Percentiles rank a stretch among this genome's conserved stretches.
Conservation (phyloP, 2,329 filamentous ascomycete genomes). For the Penicillium hordei region DNA sequence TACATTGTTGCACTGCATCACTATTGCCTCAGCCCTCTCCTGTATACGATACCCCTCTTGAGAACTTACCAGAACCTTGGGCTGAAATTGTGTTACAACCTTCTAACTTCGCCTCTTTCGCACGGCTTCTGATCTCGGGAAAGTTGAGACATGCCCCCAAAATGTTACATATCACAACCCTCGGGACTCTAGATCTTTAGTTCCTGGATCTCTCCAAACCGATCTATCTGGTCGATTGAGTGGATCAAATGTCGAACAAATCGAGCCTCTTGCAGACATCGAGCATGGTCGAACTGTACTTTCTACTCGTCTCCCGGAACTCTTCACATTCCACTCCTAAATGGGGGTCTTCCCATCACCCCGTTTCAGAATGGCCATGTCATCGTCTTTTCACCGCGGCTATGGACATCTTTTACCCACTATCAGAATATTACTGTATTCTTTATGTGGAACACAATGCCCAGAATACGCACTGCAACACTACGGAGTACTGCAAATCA, state of each 20-base stretch:
- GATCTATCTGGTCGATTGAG: constrained; percentile 19
- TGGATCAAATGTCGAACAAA: constrained; percentile 9
- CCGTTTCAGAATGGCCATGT: constrained; percentile 12
- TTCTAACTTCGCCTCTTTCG: background rate
- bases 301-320: background rate
- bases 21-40: background rate
- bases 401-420: background rate
- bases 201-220: constrained; percentile 21
- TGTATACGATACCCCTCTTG: background rate
- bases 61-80: background rate
- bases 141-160: background rate
- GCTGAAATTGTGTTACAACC: background rate
- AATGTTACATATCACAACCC: constrained; percentile 30
- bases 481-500: background rate
- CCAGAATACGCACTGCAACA: background rate
- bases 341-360: constrained; percentile 2
- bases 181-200: constrained; percentile 5
- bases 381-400: constrained; percentile 10
- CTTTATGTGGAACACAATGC: background rate
- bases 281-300: background rate
- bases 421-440: background rate
- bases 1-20: constrained; percentile 1
- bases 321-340: constrained; percentile 18
- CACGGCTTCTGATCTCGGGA: constrained; percentile 12
- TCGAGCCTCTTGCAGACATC: constrained; percentile 1